phyloP scores from a whole-genome alignment of 345 rosid genomes.

The Dovyalis caffra region DNA sequence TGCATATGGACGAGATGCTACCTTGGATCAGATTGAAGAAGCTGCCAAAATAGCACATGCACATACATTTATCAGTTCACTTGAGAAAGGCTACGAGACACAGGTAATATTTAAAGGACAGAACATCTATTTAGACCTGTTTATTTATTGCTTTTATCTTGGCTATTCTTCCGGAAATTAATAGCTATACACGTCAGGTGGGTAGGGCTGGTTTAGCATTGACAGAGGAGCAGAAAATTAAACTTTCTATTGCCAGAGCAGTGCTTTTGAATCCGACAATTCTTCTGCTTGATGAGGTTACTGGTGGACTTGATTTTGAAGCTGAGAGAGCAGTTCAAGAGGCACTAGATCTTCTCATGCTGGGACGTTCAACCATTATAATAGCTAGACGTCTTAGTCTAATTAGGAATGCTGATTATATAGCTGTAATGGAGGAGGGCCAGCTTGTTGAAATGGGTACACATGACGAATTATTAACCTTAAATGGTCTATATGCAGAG shows the following conservation, averaged over 20 bases:
- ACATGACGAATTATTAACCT: slow-evolving; percentile 74
- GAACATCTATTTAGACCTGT: slow-evolving; percentile 9
- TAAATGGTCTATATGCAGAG: slow-evolving; percentile 83
- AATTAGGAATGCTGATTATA: slow-evolving; percentile 91
- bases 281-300: slow-evolving; percentile 97
- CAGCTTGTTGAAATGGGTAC: slow-evolving; percentile 98
- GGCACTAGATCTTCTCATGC: slow-evolving; percentile 91
- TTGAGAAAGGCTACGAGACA: slow-evolving; percentile 85
- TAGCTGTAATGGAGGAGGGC: slow-evolving; percentile 98
- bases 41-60: slow-evolving; percentile 96
- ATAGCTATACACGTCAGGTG: slow-evolving; percentile 50
- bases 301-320: slow-evolving; percentile 97
- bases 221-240: slow-evolving; percentile 94
- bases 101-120: slow-evolving; percentile 46
- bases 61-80: slow-evolving; percentile 88
- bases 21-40: slow-evolving; percentile 85
- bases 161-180: slow-evolving; percentile 7
- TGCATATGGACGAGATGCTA: slow-evolving; percentile 82
- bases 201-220: slow-evolving; percentile 85
- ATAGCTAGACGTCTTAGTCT: slow-evolving; percentile 93
- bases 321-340: slow-evolving; percentile 95
- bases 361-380: slow-evolving; percentile 95
- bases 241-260: slow-evolving; percentile 95
- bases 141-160: neutral
- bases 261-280: slow-evolving; percentile 85